Evolutionary conservation across 108 stramenopile genomes (phyloP).

Genomic region (Aurantiochytrium sp.): DNA sequence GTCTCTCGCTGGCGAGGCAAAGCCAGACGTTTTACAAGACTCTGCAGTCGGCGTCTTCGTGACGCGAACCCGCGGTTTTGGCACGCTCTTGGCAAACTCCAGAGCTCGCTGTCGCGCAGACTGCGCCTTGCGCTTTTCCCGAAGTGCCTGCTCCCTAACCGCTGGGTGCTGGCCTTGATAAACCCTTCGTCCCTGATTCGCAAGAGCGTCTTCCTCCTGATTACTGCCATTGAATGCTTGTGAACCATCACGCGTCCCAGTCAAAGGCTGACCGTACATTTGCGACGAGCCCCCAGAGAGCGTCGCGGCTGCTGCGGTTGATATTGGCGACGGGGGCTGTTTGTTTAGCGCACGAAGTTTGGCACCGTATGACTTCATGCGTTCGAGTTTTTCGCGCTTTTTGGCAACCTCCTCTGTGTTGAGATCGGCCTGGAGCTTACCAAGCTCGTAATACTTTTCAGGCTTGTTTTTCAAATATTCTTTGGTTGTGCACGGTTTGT

Average conservation of each 20-base stretch:
- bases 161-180: neutral
- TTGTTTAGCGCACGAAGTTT: neutral
- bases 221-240: neutral
- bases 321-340: neutral
- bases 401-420: slow-evolving; percentile 29
- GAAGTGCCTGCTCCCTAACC: neutral
- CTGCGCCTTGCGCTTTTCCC: neutral
- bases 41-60: neutral
- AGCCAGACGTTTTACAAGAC: neutral
- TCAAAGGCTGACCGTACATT: too few species aligned
- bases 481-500: slow-evolving; percentile 31
- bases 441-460: slow-evolving; percentile 29
- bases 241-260: too few species aligned
- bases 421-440: slow-evolving; percentile 32
- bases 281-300: neutral
- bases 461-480: slow-evolving; percentile 34
- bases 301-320: neutral
- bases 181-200: neutral
- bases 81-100: slow-evolving; percentile 31
- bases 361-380: slow-evolving; percentile 28
- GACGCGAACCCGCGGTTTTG: slow-evolving; percentile 16
- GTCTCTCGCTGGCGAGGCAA: neutral
- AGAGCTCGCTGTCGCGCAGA: slow-evolving; percentile 16
- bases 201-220: neutral
- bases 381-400: slow-evolving; percentile 23